Evolutionary conservation across 257 asterid species (phyloP).

Genomic region (Rauvolfia tetraphylla): DNA sequence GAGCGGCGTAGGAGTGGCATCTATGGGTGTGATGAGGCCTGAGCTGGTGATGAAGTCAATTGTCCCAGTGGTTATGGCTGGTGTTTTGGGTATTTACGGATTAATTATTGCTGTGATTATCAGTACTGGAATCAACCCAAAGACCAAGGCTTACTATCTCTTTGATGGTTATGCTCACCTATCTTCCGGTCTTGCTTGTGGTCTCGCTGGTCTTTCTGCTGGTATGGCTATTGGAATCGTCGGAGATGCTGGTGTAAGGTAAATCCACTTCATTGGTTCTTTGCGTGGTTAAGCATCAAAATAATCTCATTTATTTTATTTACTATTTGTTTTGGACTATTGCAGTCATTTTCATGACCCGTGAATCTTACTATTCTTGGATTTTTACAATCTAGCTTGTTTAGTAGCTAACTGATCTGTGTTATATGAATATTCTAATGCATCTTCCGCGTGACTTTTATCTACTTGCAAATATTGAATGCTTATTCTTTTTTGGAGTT

Average conservation of each 20-base stretch:
- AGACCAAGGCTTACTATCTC: constrained; percentile 60
- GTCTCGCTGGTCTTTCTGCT: constrained; percentile 76
- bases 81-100: constrained; percentile 76
- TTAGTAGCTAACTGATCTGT: background rate
- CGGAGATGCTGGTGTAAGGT: constrained; percentile 76
- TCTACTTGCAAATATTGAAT: background rate
- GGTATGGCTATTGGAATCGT: constrained; percentile 82
- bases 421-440: background rate
- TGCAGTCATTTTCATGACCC: background rate
- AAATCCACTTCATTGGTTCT: background rate
- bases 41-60: constrained; percentile 77
- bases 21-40: constrained; percentile 79
- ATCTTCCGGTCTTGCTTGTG: constrained; percentile 67
- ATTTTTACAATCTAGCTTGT: background rate
- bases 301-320: background rate
- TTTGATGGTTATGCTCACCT: constrained; percentile 70
- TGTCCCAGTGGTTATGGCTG: constrained; percentile 87
- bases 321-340: background rate
- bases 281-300: no score
- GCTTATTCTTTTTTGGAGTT: background rate
- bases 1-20: constrained; percentile 86
- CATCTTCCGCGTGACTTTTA: background rate
- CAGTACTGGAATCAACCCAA: constrained; percentile 69
- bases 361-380: background rate
- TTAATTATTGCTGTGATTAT: constrained; percentile 71